A percentile compares a stretch with the other conserved stretches of the same genome.
These are phyloP conservation scores for Ceratocystis alfenasii DNA, from an alignment of 2,329 filamentous ascomycete species.

Conservation along the genomic window DNA sequence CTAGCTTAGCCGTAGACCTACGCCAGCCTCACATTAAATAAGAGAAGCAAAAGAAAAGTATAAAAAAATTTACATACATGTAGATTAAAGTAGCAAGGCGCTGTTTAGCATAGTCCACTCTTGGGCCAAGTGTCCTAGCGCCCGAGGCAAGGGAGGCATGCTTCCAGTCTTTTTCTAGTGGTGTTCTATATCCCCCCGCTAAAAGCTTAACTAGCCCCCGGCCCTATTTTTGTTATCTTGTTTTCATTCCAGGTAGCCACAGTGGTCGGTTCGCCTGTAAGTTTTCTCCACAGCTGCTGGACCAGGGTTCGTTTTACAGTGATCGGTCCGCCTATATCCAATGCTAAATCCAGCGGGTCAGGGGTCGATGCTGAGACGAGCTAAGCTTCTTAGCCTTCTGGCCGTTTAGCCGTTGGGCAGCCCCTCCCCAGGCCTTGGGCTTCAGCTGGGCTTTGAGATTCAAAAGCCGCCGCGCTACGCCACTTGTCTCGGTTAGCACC, in stretches of 20 bases:
- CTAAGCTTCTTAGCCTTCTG: neutral
- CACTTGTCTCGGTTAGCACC: slow-evolving; percentile 8
- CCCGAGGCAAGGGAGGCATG: neutral
- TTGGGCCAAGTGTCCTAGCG: neutral
- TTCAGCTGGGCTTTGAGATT: neutral
- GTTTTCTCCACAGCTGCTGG: neutral
- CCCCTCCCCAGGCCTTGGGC: neutral
- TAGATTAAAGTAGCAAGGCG: neutral
- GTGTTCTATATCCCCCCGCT: neutral
- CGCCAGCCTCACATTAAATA: neutral
- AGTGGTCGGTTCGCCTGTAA: slow-evolving; percentile 1
- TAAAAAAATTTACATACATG: no score
- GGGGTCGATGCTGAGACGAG: slow-evolving; percentile 4
- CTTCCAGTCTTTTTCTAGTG: slow-evolving; percentile 8
- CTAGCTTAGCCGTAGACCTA: neutral
- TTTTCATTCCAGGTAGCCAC: neutral
- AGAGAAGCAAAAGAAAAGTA: no score
- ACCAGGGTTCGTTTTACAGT: neutral
- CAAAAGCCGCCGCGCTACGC: neutral
- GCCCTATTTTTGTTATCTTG: neutral
- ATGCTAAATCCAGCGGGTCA: neutral
- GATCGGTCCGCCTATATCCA: neutral
- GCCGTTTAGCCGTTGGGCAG: neutral
- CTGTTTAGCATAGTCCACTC: neutral
- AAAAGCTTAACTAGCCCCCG: slow-evolving; percentile 1